Evolutionary conservation across 768 basidiomycete genomes (phyloP).

Genomic region (Boletus vinaceobasis): DNA sequence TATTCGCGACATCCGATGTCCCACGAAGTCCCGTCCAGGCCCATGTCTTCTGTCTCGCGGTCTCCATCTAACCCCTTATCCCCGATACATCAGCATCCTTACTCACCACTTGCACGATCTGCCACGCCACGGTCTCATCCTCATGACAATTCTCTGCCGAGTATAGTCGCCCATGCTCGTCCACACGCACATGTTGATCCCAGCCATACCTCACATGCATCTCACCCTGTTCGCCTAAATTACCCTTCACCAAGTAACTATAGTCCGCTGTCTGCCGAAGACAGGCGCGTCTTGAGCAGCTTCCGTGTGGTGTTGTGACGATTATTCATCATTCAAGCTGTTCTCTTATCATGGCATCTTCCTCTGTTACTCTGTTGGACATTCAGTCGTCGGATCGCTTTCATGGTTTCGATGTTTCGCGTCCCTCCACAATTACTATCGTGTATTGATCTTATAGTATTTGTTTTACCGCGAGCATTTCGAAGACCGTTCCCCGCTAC

Average conservation of each 20-base stretch:
- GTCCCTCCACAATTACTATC: conserved; percentile 2
- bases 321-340: background rate
- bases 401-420: background rate
- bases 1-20: conserved; percentile 8
- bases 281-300: conserved; percentile 54
- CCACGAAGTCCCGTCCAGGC: conserved; percentile 11
- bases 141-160: conserved; percentile 19
- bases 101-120: conserved; percentile 1
- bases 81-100: conserved; percentile 8
- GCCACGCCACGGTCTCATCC: conserved; percentile 1
- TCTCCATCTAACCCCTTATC: conserved; percentile 14
- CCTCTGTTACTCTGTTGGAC: background rate
- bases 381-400: background rate
- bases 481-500: background rate
- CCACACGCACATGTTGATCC: conserved; percentile 2
- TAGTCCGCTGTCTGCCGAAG: conserved; percentile 50
- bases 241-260: conserved; percentile 29
- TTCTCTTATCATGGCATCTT: conserved; percentile 2
- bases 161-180: conserved; percentile 18
- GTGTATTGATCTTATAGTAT: conserved; percentile 1
- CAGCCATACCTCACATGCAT: background rate
- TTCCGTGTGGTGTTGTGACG: conserved; percentile 51
- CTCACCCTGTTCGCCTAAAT: conserved; percentile 18
- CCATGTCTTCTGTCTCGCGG: conserved; percentile 15
- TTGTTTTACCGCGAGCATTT: background rate